Percentiles rank a stretch among this genome's conserved stretches.
Evolutionary conservation across 352 stramenopile genomes (phyloP).

Genomic region (Peronospora destructor): DNA sequence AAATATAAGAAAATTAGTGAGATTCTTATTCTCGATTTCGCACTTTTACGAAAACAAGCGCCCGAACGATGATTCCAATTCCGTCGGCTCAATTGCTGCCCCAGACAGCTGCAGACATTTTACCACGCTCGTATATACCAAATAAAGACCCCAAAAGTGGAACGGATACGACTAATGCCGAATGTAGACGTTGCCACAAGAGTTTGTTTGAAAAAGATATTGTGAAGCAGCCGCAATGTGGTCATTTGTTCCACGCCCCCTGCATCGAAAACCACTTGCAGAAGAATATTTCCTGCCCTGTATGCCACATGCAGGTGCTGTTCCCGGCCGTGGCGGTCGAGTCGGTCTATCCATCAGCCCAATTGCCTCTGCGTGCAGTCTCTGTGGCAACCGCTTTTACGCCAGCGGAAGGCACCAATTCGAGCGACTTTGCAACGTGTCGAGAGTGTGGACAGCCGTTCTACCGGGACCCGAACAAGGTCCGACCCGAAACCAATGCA

Average conservation of each 20-base stretch:
- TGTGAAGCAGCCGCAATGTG: constrained; percentile 52
- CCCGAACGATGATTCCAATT: constrained; percentile 18
- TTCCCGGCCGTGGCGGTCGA: constrained; percentile 33
- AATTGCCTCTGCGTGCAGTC: constrained; percentile 16
- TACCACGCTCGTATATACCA: constrained; percentile 15
- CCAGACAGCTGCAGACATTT: constrained; percentile 28
- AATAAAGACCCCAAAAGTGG: constrained; percentile 15
- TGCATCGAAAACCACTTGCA: constrained; percentile 55
- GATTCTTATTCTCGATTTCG: too few relatives aligned
- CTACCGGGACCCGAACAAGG: constrained; percentile 42
- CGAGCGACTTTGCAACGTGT: constrained; percentile 40
- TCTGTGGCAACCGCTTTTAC: constrained; percentile 25
- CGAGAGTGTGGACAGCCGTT: constrained; percentile 59
- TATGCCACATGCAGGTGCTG: constrained; percentile 55
- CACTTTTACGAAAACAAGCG: too few relatives aligned
- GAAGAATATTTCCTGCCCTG: constrained; percentile 38
- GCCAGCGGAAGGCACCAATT: constrained; percentile 33
- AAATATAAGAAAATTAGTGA: too few relatives aligned
- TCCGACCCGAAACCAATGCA: constrained; percentile 54
- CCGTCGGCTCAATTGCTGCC: constrained; percentile 19
- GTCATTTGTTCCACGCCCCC: constrained; percentile 52
- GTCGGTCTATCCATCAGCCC: constrained; percentile 16
- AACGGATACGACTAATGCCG: constrained; percentile 20
- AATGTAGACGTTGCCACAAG: constrained; percentile 38
- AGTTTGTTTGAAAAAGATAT: constrained; percentile 26